Base-by-base conservation (phyloP, 371 early-diverging fungal genomes). In the Mortierella polycephala region DNA sequence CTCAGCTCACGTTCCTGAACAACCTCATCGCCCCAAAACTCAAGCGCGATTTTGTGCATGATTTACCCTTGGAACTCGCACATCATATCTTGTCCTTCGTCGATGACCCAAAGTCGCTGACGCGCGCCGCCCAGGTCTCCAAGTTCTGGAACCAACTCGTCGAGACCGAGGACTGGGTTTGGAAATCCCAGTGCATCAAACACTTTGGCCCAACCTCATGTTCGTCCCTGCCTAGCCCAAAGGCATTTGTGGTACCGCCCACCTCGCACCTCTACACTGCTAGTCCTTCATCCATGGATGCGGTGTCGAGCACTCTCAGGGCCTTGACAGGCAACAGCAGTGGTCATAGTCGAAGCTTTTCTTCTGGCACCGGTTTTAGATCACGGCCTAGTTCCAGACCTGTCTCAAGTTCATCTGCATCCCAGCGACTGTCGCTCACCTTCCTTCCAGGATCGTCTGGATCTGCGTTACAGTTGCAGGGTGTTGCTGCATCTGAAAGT, bases 31-130 rank as follows among this genome's bases (percentile, higher is more conserved):
- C 87, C 0, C 91, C 91, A 16, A 75, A 84, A 44, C 86, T 96
- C 23, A 94, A 94, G 74, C 88, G 91, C 58, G 95, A 96, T 77
- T 94, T 94, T 75, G 62, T 95, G 3, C 88, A 87, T 57, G 87
- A 89, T 57, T 74, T 95, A 20, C 95, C 95, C 7, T 85, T 91
- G 40, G 94, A 95, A 60, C 87, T 95, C 11, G 85, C 89, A 0
- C 85, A 90, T 45, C 90, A 92, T 62, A 86, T 95, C 46, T 82
- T 95, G 21, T 85, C 88, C 37, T 88, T 87, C 75, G 83, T 90
- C 59, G 84, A 88, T 58, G 89, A 95, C 67, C 86, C 94, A 10
- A 84, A 85, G 50, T 87, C 94, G 21, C 84, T 98, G 14, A 90
- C 90, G 9, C 86, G 94, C 16, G 91, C 92, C 37, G 83, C 91